Conservation (phyloP, 768 basidiomycete genomes). For the Crucibulum laeve region DNA sequence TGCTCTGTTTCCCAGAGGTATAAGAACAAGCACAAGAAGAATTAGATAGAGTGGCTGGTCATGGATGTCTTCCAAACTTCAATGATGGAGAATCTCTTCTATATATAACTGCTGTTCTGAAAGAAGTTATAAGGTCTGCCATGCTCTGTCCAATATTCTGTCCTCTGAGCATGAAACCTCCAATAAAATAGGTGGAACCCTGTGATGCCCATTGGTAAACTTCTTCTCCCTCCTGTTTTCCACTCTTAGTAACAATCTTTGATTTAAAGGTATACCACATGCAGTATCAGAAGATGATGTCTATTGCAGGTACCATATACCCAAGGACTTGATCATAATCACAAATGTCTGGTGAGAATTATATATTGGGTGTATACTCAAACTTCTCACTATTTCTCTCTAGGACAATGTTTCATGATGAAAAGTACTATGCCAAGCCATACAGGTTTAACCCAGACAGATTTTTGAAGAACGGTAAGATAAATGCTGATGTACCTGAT, state of each 20-base stretch:
- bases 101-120: background rate
- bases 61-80: background rate
- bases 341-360: background rate
- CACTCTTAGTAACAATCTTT: background rate
- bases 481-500: background rate
- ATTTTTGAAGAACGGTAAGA: slow-evolving; percentile 20
- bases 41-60: background rate
- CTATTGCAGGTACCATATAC: background rate
- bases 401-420: slow-evolving; percentile 15
- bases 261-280: slow-evolving; percentile 1
- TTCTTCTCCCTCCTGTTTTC: background rate
- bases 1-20: background rate
- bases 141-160: background rate
- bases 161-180: background rate
- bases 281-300: background rate
- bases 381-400: background rate
- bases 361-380: background rate
- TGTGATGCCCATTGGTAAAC: background rate
- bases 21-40: background rate
- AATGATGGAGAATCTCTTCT: too few species aligned
- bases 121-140: background rate
- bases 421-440: slow-evolving; percentile 13
- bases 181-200: background rate
- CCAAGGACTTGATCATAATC: background rate
- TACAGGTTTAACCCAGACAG: slow-evolving; percentile 26